These are phyloP conservation scores for Saxophila tyrrhenica DNA, from an alignment of 495 filamentous ascomycete species.

Conservation along the genomic window DNA sequence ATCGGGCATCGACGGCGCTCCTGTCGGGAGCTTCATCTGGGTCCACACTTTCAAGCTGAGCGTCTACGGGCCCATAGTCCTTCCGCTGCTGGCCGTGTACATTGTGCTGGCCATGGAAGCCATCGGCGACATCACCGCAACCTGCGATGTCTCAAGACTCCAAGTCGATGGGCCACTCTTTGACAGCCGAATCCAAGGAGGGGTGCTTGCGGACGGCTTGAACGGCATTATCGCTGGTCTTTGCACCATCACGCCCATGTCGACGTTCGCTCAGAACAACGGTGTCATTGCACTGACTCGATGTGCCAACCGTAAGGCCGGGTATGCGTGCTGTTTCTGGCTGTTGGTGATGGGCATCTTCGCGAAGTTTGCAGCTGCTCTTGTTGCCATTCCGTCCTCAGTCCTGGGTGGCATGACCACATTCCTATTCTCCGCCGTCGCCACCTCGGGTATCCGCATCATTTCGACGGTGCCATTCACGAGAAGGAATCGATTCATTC, in stretches of 20 bases:
- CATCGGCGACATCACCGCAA: conserved; percentile 69
- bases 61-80: conserved; percentile 73
- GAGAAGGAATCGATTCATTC: conserved; percentile 76
- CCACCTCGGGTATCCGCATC: conserved; percentile 77
- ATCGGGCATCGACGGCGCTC: conserved; percentile 54
- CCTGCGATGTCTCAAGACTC: conserved; percentile 71
- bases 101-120: conserved; percentile 83
- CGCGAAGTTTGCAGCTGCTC: conserved; percentile 80
- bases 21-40: conserved; percentile 80
- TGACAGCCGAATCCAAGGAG: conserved; percentile 84
- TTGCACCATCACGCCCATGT: conserved; percentile 70
- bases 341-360: conserved; percentile 82
- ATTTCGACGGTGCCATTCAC: conserved; percentile 69
- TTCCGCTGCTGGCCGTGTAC: conserved; percentile 77
- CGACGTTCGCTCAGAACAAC: conserved; percentile 79
- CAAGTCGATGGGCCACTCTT: conserved; percentile 70
- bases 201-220: conserved; percentile 73
- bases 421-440: conserved; percentile 77
- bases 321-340: conserved; percentile 68
- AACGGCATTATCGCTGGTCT: conserved; percentile 65
- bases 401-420: conserved; percentile 91
- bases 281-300: conserved; percentile 82
- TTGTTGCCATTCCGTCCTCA: conserved; percentile 68
- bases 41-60: conserved; percentile 72
- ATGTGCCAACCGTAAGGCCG: conserved; percentile 80